Conservation (phyloP, 306 rosid species). For the Rubus idaeus region DNA sequence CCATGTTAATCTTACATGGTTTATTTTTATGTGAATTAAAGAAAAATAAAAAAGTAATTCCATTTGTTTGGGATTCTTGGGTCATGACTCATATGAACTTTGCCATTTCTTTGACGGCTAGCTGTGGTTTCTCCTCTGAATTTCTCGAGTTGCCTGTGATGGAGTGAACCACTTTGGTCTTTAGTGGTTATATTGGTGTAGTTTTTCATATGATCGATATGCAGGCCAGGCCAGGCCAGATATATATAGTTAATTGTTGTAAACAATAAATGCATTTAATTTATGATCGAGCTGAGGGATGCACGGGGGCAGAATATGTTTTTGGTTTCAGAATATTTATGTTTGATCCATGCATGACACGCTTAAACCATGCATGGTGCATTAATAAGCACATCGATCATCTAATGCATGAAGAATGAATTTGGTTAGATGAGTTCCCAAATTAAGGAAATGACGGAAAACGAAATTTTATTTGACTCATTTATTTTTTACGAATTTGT, state of each 20-base stretch:
- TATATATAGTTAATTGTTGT: background rate
- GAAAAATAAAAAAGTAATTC: background rate
- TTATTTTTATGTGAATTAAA: background rate
- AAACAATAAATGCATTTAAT: background rate
- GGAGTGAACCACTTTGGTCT: constrained; percentile 12
- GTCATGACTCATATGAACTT: background rate
- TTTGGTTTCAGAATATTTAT: background rate
- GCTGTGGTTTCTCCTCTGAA: constrained; percentile 15
- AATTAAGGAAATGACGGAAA: too few relatives aligned
- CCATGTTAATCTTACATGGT: background rate
- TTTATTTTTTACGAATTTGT: too few relatives aligned
- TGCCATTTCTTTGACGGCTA: constrained; percentile 31
- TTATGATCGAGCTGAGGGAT: background rate
- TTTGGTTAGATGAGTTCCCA: too few relatives aligned
- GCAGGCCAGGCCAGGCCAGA: background rate
- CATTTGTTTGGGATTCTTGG: background rate
- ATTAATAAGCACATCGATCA: too few relatives aligned
- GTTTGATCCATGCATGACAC: background rate
- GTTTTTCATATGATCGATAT: constrained; percentile 2
- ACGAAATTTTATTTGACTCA: too few relatives aligned
- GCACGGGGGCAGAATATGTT: constrained; percentile 36
- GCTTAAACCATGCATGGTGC: background rate
- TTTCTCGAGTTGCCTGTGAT: constrained; percentile 41
- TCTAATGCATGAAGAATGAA: too few relatives aligned
- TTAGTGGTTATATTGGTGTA: constrained; percentile 31